These are phyloP conservation scores for Colletotrichum sp. DNA, from an alignment of 2,329 filamentous ascomycete genomes.

Conservation along the genomic window DNA sequence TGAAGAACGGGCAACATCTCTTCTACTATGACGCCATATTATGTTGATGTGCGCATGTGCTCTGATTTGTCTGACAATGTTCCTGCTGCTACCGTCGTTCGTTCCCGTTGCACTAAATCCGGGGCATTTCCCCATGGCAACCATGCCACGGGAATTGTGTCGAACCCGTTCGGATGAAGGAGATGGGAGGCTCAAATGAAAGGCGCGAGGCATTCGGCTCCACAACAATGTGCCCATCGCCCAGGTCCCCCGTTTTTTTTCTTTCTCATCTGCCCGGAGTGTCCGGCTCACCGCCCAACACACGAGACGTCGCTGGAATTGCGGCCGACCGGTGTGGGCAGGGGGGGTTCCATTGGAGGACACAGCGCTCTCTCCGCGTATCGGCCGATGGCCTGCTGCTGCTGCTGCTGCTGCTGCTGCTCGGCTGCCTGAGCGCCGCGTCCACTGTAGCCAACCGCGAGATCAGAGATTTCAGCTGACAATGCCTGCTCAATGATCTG, in stretches of 20 bases:
- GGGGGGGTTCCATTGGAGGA: neutral
- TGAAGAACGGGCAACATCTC: conserved; percentile 58
- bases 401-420: neutral
- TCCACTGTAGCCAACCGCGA: neutral
- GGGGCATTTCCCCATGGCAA: neutral
- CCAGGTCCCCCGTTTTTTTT: neutral
- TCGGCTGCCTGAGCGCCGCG: neutral
- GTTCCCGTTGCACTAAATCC: neutral
- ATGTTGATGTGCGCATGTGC: neutral
- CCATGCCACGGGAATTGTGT: neutral
- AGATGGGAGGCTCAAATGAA: neutral
- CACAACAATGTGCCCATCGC: neutral
- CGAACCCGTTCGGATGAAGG: neutral
- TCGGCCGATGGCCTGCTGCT: neutral
- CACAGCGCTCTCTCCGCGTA: neutral
- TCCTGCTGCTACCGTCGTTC: neutral
- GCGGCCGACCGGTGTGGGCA: neutral
- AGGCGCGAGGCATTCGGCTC: neutral
- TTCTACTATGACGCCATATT: neutral
- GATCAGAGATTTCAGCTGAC: conserved; percentile 6
- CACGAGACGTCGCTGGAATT: neutral
- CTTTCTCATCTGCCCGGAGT: neutral
- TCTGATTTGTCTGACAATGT: neutral
- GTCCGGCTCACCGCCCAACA: conserved; percentile 8
- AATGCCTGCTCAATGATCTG: conserved; percentile 1